phyloP scores from a whole-genome alignment of 192 early-diverging fungal species.

The Polychytrium aggregatum region DNA sequence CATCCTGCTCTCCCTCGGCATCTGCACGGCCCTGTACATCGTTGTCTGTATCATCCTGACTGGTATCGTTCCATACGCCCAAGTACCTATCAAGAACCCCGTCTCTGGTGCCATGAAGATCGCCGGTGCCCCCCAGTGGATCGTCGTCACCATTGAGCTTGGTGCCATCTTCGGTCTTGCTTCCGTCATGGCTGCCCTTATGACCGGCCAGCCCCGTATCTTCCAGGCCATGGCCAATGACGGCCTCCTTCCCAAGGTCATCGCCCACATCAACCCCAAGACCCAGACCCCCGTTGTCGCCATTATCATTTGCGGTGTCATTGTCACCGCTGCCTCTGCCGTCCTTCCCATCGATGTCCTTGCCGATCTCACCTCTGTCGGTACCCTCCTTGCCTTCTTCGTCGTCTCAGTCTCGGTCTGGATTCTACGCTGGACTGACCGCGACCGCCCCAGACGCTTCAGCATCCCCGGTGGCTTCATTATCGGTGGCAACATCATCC shows the following conservation, averaged over 20 bases:
- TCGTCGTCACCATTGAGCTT: conserved; percentile 63
- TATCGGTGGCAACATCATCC: conserved; percentile 49
- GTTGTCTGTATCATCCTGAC: conserved; percentile 56
- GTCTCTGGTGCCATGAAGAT: conserved; percentile 30
- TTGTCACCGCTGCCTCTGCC: conserved; percentile 52
- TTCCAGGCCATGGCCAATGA: conserved; percentile 77
- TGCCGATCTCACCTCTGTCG: conserved; percentile 75
- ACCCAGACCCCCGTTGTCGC: conserved; percentile 68
- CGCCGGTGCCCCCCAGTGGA: conserved; percentile 44
- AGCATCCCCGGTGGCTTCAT: conserved; percentile 50
- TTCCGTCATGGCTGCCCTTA: conserved; percentile 62
- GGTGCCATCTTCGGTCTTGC: conserved; percentile 69
- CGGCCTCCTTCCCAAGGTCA: conserved; percentile 65
- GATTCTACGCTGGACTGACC: conserved; percentile 60
- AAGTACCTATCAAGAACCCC: conserved; percentile 36
- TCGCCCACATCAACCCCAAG: conserved; percentile 56
- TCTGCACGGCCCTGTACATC: conserved; percentile 75
- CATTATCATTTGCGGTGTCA: conserved; percentile 54
- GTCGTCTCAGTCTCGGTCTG: conserved; percentile 67
- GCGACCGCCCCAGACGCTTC: conserved; percentile 58
- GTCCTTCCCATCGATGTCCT: conserved; percentile 77
- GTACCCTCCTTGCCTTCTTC: conserved; percentile 72
- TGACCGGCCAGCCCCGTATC: conserved; percentile 81
- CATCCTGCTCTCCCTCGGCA: conserved; percentile 64
- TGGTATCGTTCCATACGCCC: conserved; percentile 53